A percentile compares a stretch with the other conserved stretches of the same genome.
These are phyloP conservation scores for Sporothrix pallida DNA, from an alignment of 2,329 filamentous ascomycete genomes.

Conservation along the genomic window DNA sequence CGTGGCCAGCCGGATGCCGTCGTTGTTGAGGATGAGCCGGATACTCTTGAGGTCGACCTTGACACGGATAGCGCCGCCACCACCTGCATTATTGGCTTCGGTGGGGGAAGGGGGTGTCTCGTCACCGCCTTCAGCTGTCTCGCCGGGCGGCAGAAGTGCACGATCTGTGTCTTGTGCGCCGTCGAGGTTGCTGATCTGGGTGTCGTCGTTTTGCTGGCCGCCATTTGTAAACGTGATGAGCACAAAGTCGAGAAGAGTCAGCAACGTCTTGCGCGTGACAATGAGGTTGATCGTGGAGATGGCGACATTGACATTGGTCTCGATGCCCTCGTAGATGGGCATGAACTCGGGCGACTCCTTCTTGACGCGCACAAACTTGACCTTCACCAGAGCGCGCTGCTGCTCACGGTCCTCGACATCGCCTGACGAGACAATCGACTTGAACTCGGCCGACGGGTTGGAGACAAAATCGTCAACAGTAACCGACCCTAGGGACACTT, in stretches of 20 bases:
- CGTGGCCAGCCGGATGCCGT: conserved; percentile 92
- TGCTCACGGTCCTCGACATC: conserved; percentile 73
- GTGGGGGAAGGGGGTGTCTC: conserved; percentile 39
- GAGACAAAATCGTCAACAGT: conserved; percentile 95
- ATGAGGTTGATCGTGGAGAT: conserved; percentile 96
- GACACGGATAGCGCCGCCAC: conserved; percentile 82
- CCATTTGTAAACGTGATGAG: conserved; percentile 82
- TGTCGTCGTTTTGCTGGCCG: conserved; percentile 52
- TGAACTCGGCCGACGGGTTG: conserved; percentile 86
- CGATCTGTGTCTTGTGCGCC: conserved; percentile 5
- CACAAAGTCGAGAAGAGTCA: conserved; percentile 93
- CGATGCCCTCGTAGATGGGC: conserved; percentile 88
- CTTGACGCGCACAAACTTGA: conserved; percentile 91
- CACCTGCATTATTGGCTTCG: conserved; percentile 39
- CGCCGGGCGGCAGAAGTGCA: background rate
- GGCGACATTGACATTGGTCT: conserved; percentile 87
- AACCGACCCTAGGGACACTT: conserved; percentile 84
- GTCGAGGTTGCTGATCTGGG: conserved; percentile 48
- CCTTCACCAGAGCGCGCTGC: conserved; percentile 79
- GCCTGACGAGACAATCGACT: conserved; percentile 91
- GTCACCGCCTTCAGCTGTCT: conserved; percentile 36
- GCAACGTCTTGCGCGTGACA: conserved; percentile 87
- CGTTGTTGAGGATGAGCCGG: conserved; percentile 92
- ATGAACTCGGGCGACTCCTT: conserved; percentile 91
- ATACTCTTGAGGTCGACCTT: conserved; percentile 95